phyloP scores from a whole-genome alignment of 495 filamentous ascomycete species.

The Astrothelium macrocarpum region DNA sequence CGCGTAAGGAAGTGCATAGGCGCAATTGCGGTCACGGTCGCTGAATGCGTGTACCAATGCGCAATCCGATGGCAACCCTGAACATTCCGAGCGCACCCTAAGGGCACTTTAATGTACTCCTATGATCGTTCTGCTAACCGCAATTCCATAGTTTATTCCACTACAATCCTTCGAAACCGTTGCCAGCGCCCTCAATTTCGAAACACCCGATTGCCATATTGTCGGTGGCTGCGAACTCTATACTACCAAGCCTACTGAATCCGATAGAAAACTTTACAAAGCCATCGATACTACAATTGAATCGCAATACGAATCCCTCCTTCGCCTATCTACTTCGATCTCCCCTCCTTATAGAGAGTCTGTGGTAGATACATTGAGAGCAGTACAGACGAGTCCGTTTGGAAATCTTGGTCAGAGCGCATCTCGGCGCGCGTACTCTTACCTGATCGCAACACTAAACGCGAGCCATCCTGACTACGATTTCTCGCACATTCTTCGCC shows the following conservation, averaged over 20 bases:
- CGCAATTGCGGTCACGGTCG: too few species aligned
- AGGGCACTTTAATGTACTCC: too few species aligned
- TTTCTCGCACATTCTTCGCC: conserved; percentile 81
- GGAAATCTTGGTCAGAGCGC: conserved; percentile 77
- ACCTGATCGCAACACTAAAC: conserved; percentile 95
- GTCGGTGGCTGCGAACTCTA: conserved; percentile 90
- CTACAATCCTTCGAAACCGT: conserved; percentile 79
- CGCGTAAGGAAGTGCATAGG: too few species aligned
- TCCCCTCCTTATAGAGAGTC: conserved; percentile 57
- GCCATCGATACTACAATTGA: conserved; percentile 83
- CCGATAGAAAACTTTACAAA: conserved; percentile 95
- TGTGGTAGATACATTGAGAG: conserved; percentile 46
- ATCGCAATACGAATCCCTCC: conserved; percentile 74
- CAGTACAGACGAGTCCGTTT: conserved; percentile 80
- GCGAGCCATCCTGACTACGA: conserved; percentile 96
- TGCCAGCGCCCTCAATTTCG: conserved; percentile 83
- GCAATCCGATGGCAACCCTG: too few species aligned
- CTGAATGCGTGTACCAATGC: too few species aligned
- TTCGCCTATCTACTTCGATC: conserved; percentile 70
- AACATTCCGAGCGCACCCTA: too few species aligned
- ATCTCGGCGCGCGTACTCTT: conserved; percentile 85
- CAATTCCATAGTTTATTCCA: conserved; percentile 65
- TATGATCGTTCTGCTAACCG: too few species aligned
- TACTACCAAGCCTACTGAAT: conserved; percentile 88
- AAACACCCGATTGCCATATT: conserved; percentile 81